These are phyloP conservation scores for Lachnellula suecica DNA, from an alignment of 2,329 filamentous ascomycete species.

Conservation along the genomic window DNA sequence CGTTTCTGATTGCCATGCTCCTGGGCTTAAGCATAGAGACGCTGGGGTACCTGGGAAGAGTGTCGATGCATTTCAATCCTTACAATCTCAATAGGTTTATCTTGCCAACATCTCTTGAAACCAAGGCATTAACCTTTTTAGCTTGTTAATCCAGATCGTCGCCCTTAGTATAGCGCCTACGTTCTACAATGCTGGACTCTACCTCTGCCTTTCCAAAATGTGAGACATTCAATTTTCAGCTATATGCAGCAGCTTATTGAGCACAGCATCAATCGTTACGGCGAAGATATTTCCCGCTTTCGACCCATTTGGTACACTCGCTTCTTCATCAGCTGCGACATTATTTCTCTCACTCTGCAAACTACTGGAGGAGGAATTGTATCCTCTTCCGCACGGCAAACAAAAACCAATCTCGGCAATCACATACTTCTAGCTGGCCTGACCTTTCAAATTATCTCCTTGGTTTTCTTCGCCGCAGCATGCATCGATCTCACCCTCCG, in stretches of 20 bases:
- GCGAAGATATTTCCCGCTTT: constrained; percentile 43
- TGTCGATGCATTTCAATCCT: constrained; percentile 51
- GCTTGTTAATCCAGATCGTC: constrained; percentile 52
- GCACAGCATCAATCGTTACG: constrained; percentile 6
- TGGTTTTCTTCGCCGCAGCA: constrained; percentile 31
- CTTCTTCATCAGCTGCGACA: constrained; percentile 60
- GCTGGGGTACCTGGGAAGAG: constrained; percentile 55
- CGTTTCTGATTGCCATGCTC: no score
- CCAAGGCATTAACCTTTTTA: no score
- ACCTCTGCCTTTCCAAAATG: constrained; percentile 50
- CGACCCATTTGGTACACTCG: constrained; percentile 43
- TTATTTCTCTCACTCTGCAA: constrained; percentile 58
- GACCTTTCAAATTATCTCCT: constrained; percentile 52
- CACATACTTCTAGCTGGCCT: constrained; percentile 59
- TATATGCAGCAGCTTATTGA: no score
- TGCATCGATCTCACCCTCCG: constrained; percentile 8
- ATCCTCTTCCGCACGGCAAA: constrained; percentile 27
- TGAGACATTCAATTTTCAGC: no score
- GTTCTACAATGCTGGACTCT: constrained; percentile 60
- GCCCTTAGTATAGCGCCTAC: constrained; percentile 61
- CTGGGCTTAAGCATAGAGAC: constrained; percentile 53
- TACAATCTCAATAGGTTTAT: constrained; percentile 41
- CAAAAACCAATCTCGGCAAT: constrained; percentile 41
- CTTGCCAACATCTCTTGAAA: not conserved
- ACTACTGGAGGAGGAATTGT: constrained; percentile 36